Evolutionary conservation across 2,329 filamentous ascomycete genomes (phyloP), one percentile per base, ranked within the genome.

Genomic region (Parafenestella ontariensis): DNA sequence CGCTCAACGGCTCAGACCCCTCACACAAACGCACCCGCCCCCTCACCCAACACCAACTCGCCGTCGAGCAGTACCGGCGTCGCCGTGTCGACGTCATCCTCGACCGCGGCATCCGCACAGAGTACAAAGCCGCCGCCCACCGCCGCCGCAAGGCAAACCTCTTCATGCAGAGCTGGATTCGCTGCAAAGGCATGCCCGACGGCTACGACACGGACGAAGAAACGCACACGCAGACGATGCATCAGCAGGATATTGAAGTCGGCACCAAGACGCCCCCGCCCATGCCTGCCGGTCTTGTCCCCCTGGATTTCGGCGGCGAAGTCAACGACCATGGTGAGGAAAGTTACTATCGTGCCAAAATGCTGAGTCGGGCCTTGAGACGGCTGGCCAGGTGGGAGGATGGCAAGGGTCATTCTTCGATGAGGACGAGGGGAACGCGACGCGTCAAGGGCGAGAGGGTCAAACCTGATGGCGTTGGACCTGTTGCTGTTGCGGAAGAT

Each of bases 11-110:
- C 29, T 71, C 72, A 5, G 73, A 76, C 54, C 65, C 72, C 45
- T 61, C 65, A 15, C 76, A 78, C 61, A 81, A 81, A 58, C 78
- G 92, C 69, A 87, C 88, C 8, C 84, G 91, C 1, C 90, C 90
- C 2, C 85, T 91, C 0, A 95, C 91, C 0, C 89, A 90, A 31
- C 91, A 95, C 74, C 91, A 95, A 75, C 80, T 92, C 34, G 90
- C 90, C 0, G 89, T 95, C 1, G 90, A 92, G 73, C 85, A 88
- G 50, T 92, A 93, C 73, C 83, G 91, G 17, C 89, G 86, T 56
- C 86, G 91, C 67, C 87, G 90, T 5, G 90, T 94, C n/a, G 89
- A 92, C 67, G 89, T 92, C 66, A 90, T 92, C 46, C 83, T 95
- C 15, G 88, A 91, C 62, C 86, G 88, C n/a, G 88, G 89, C 26